These are phyloP conservation scores for Lachnellula willkommii DNA, from an alignment of 2,329 filamentous ascomycete species.

Conservation along the genomic window DNA sequence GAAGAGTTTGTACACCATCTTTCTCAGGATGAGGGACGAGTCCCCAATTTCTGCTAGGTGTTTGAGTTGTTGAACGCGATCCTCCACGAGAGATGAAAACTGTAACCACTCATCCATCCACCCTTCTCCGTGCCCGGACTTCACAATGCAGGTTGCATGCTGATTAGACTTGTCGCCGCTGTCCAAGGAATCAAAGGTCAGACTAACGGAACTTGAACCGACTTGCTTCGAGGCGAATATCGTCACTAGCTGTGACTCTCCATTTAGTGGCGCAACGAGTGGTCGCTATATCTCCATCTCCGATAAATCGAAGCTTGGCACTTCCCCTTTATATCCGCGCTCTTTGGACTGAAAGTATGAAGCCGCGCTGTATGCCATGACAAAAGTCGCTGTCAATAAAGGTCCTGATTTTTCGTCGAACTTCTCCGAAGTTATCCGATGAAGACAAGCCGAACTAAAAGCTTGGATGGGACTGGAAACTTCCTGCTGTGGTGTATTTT, in stretches of 20 bases:
- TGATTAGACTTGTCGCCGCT: no score
- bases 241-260: no score
- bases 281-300: background rate
- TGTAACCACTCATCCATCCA: background rate
- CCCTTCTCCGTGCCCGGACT: no score
- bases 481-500: background rate
- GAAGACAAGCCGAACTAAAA: background rate
- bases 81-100: background rate
- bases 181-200: no score
- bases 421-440: background rate
- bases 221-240: no score
- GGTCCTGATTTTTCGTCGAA: background rate
- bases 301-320: background rate
- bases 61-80: background rate
- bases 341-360: slow-evolving; percentile 38
- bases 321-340: background rate
- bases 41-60: slow-evolving; percentile 45
- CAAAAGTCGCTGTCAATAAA: background rate
- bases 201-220: no score
- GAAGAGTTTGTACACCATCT: slow-evolving; percentile 29
- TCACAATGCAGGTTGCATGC: no score
- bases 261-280: no score
- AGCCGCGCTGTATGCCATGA: slow-evolving; percentile 36
- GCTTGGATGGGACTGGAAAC: background rate
- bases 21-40: slow-evolving; percentile 49